Conservation (phyloP, 2,329 filamentous ascomycete species). For the Setomelanomma holmii region DNA sequence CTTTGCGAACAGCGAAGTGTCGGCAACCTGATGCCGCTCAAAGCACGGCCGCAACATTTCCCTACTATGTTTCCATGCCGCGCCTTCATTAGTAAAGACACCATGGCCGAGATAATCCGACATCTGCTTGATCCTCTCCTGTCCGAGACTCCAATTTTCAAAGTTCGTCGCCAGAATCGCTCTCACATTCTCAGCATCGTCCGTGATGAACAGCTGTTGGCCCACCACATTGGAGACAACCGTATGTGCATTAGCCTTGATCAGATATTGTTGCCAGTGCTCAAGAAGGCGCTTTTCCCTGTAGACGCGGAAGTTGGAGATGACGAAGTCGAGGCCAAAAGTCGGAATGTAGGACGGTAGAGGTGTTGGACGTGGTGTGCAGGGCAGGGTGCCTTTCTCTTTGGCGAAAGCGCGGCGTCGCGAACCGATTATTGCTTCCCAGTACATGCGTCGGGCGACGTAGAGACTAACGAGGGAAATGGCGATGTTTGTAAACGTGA, state of each 20-base stretch:
- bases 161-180: conserved; percentile 25
- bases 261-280: conserved; percentile 5
- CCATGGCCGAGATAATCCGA: conserved; percentile 19
- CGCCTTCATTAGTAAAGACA: conserved; percentile 31
- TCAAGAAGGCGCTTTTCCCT: conserved; percentile 27
- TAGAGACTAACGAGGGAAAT: conserved; percentile 17
- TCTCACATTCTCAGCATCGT: conserved; percentile 36
- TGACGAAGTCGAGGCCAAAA: conserved; percentile 56
- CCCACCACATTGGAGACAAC: conserved; percentile 13
- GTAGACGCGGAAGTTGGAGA: conserved; percentile 46
- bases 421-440: conserved; percentile 35
- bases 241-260: conserved; percentile 14
- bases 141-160: conserved; percentile 23
- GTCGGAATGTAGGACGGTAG: conserved; percentile 51
- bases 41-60: conserved; percentile 39
- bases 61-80: conserved; percentile 36
- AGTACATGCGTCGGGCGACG: conserved; percentile 27
- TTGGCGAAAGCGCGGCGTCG: conserved; percentile 42
- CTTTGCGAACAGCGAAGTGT: conserved; percentile 28
- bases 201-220: conserved; percentile 18
- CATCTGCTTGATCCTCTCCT: conserved; percentile 16
- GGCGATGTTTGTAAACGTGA: conserved; percentile 17
- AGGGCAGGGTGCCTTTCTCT: conserved; percentile 55
- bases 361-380: conserved; percentile 45
- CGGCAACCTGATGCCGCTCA: conserved; percentile 29